Base-by-base conservation (phyloP, 257 asterid genomes). In the Solanum boliviense region DNA sequence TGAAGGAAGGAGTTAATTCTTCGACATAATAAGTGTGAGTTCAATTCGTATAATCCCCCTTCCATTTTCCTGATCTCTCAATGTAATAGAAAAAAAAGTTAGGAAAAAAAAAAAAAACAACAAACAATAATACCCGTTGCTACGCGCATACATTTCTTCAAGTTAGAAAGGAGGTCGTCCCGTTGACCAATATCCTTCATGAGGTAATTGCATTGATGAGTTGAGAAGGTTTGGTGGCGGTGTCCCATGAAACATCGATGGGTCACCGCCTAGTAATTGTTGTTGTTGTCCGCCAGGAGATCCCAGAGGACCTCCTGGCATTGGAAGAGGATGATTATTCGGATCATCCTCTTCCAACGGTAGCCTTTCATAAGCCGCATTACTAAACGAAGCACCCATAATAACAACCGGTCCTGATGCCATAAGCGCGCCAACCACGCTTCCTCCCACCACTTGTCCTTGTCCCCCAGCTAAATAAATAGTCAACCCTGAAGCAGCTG, bases 181-280 rank as follows among this genome's bases (percentile, higher is more conserved):
- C 2, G 94, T 94, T 20, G 94, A 93, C 96, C 96, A 94, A 86
- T 90, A 94, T 71, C 93, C 96, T 21, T 94, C 96, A 41, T 90
- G 91, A 10, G 93, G 95, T 94, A 92, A 90, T 90, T 92, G 95
- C 46, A 92, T 87, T 6, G 95, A 90, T 6, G 95, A 90, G 88
- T 90, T 93, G 13, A 91, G 87, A 10, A 93, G 91, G 84, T 94
- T 92, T 4, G 93, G 92, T 16, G 95, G 93, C 93, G 92, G 93
- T 92, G 92, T 91, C 86, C 94, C 96, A 88, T 93, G 96, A 88
- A 94, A 93, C 92, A 94, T 75, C n/a, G 92, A 88, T 5, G 94
- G 93, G 46, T 93, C 62, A 52, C 62, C 96, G 2, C 67, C 93
- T 60, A 93, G 0, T 2, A 92, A 88, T 67, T 88, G 88, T 39